phyloP scores from a whole-genome alignment of 2,329 filamentous ascomycete genomes.

The Cryoendolithus antarcticus region DNA sequence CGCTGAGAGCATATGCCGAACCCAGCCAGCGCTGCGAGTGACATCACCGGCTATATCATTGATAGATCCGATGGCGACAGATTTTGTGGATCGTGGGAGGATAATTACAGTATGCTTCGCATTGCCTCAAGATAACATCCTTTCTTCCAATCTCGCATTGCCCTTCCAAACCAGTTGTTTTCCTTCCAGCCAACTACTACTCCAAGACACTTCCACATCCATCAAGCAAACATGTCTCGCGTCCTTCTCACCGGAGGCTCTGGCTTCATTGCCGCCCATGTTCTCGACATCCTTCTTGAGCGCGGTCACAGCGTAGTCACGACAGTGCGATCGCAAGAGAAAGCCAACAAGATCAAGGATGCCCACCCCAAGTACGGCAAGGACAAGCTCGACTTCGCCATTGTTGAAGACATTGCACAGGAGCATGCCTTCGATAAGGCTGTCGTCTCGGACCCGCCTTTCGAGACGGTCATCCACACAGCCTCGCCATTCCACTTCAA shows the following conservation, averaged over 20 bases:
- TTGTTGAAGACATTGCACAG: constrained; percentile 62
- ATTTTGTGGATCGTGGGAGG: too few relatives aligned
- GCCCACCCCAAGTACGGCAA: constrained; percentile 39
- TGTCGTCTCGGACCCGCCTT: constrained; percentile 48
- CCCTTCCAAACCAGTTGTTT: too few relatives aligned
- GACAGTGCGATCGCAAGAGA: constrained; percentile 49
- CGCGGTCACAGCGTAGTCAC: constrained; percentile 48
- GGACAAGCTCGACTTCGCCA: constrained; percentile 48
- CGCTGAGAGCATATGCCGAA: too few relatives aligned
- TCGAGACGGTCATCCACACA: constrained; percentile 64
- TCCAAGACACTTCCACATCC: too few relatives aligned
- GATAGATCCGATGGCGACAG: too few relatives aligned
- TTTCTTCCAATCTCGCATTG: too few relatives aligned
- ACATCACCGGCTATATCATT: too few relatives aligned
- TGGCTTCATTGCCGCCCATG: constrained; percentile 55
- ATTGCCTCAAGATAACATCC: not conserved
- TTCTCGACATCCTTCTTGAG: constrained; percentile 47
- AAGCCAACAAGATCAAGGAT: constrained; percentile 48
- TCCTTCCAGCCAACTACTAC: too few relatives aligned
- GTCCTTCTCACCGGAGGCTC: constrained; percentile 38
- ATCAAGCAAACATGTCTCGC: constrained; percentile 13
- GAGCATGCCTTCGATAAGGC: constrained; percentile 54
- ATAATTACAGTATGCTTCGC: too few relatives aligned
- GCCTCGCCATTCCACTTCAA: constrained; percentile 64
- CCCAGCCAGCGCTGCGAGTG: too few relatives aligned